phyloP scores from a whole-genome alignment of 345 rosid genomes.

The Populus simonii region DNA sequence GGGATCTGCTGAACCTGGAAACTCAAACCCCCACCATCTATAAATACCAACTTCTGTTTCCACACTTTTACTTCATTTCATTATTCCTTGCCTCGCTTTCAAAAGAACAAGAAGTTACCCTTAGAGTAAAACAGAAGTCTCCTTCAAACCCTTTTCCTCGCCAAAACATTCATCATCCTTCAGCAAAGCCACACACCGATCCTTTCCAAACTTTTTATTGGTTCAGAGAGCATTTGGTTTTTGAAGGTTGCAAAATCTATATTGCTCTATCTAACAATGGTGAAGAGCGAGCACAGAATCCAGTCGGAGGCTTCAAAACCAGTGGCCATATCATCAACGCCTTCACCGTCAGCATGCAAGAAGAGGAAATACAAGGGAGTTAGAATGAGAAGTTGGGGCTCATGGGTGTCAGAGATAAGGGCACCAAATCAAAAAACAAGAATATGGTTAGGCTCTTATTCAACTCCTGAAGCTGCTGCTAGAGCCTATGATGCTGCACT shows the following conservation, averaged over 20 bases:
- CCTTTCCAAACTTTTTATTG: not conserved
- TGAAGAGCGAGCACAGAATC: constrained; percentile 57
- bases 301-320: constrained; percentile 33
- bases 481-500: constrained; percentile 97
- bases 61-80: constrained; percentile 12
- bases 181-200: not conserved
- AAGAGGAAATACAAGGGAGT: constrained; percentile 88
- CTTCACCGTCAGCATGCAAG: constrained; percentile 28
- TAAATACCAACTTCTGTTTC: constrained; percentile 26
- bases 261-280: constrained; percentile 33
- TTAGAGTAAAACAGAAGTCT: not conserved
- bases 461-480: constrained; percentile 94
- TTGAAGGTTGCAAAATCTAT: not conserved
- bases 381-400: constrained; percentile 99
- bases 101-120: not conserved
- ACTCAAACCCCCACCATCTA: constrained; percentile 17
- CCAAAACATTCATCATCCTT: not conserved
- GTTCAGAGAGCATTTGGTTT: not conserved
- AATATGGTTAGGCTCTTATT: constrained; percentile 96
- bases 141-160: not conserved
- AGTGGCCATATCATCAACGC: not conserved
- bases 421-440: constrained; percentile 95
- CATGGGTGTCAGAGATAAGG: constrained; percentile 96
- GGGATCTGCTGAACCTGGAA: constrained; percentile 15
- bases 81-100: not conserved